Conservation (phyloP, 1,139 yeast species). For the Sugiyamaella japonica region DNA sequence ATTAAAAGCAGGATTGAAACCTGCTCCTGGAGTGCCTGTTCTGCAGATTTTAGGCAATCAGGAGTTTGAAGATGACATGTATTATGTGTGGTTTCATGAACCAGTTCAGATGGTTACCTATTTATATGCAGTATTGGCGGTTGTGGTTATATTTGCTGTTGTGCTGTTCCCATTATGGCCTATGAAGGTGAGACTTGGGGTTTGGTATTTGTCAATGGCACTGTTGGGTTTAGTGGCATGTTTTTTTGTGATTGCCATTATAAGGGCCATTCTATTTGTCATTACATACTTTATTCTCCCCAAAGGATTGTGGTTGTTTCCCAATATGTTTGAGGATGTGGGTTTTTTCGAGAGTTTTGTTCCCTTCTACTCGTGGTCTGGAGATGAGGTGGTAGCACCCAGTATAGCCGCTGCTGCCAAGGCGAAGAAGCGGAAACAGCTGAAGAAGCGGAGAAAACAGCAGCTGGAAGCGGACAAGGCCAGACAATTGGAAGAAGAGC, state of each 20-base stretch:
- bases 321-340: conserved; percentile 92
- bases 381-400: conserved; percentile 36
- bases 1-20: conserved; percentile 58
- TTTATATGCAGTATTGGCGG: conserved; percentile 61
- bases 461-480: conserved; percentile 15
- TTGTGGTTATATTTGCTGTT: conserved; percentile 68
- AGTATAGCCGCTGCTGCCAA: conserved; percentile 33
- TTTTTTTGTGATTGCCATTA: conserved; percentile 75
- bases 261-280: conserved; percentile 71
- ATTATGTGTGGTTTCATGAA: conserved; percentile 81
- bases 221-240: conserved; percentile 70
- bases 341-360: conserved; percentile 90
- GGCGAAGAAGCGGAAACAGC: conserved; percentile 24
- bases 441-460: conserved; percentile 20
- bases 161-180: conserved; percentile 99
- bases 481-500: conserved; percentile 23
- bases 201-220: conserved; percentile 84
- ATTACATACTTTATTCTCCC: conserved; percentile 59
- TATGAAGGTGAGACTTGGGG: conserved; percentile 78
- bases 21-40: conserved; percentile 75
- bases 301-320: conserved; percentile 91
- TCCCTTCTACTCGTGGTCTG: conserved; percentile 89
- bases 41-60: conserved; percentile 68
- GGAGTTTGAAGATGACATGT: conserved; percentile 70
- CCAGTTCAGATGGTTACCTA: conserved; percentile 71